phyloP scores from a whole-genome alignment of 2,329 filamentous ascomycete species.

The Cucurbitaria berberidis region DNA sequence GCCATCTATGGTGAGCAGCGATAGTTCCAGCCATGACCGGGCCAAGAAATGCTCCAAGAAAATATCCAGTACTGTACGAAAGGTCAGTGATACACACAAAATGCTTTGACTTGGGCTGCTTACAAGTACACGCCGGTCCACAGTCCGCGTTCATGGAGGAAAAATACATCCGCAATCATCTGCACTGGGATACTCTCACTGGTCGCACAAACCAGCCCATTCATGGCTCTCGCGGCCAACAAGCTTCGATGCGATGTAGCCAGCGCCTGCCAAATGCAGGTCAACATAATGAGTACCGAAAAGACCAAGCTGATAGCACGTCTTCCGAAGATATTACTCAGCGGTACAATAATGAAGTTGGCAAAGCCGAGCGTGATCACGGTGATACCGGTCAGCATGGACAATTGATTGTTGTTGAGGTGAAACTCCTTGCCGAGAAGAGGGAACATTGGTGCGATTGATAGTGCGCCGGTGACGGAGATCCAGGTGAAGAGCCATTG shows the following conservation, averaged over 20 bases:
- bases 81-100: slow-evolving; percentile 3
- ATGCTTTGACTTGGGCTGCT: slow-evolving; percentile 27
- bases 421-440: slow-evolving; percentile 50
- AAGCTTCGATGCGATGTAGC: slow-evolving; percentile 52
- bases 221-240: slow-evolving; percentile 52
- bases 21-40: slow-evolving; percentile 54
- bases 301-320: slow-evolving; percentile 50
- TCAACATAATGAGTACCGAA: slow-evolving; percentile 49
- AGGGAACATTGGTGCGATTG: slow-evolving; percentile 54
- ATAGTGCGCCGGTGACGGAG: slow-evolving; percentile 51
- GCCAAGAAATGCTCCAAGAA: slow-evolving; percentile 52
- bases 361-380: slow-evolving; percentile 54
- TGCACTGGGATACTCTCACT: slow-evolving; percentile 53
- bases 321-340: slow-evolving; percentile 54
- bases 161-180: slow-evolving; percentile 55
- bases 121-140: slow-evolving; percentile 51
- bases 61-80: slow-evolving; percentile 47
- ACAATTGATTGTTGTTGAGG: slow-evolving; percentile 50
- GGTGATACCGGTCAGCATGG: slow-evolving; percentile 52
- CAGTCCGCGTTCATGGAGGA: slow-evolving; percentile 52
- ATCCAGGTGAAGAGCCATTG: slow-evolving; percentile 53
- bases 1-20: slow-evolving; percentile 51
- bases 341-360: slow-evolving; percentile 54
- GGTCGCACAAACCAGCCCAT: slow-evolving; percentile 52
- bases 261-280: slow-evolving; percentile 54